Evolutionary conservation across 1,139 yeast species (phyloP), one percentile per base, ranked within the genome.

Genomic region (Kodamaea suecica): DNA sequence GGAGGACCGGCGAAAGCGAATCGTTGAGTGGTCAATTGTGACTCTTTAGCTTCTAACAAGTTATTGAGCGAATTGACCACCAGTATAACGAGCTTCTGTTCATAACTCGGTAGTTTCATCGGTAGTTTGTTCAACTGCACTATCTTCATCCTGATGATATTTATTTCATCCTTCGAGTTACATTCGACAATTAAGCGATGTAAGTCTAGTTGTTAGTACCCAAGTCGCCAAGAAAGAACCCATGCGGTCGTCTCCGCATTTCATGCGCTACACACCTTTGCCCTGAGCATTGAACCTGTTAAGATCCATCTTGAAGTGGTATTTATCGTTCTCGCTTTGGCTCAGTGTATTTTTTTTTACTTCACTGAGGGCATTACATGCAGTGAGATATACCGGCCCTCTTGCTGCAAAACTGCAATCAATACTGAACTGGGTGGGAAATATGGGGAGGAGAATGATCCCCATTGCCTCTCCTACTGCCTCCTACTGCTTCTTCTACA

Each of bases 1-100:
- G 70, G 69, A 1, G 37, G 50, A 2, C 69, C 69, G 15, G 27
- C 34, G 32, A 63, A 64, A 23, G 35, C 33, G 35, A 64, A 63
- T 29, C 39, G 38, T 17, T 41, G 34, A 3, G 42, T 35, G 17
- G 41, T 44, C 10, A 60, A 33, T 19, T 42, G 46, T 5, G 40
- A 33, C 24, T 42, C 42, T 30, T 52, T 53, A 10, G 43, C 39
- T 8, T 54, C 59, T 7, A 56, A 34, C 8, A 46, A 36, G 39
- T 44, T 48, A 33, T 47, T 41, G 23, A 60, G 41, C 15, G 44
- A 27, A 2, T 45, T 49, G 9, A 54, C 37, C n/a, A 39, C 31
- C 10, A 41, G 48, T 4, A 37, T 36, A 16, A 47, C 36, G 17
- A 52, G 47, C 29, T 50, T 45, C 26, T 44, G 41, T 17, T 52